Percentiles rank a stretch among this genome's conserved stretches.
Conservation (phyloP, 345 rosid genomes). For the Corchorus capsularis region DNA sequence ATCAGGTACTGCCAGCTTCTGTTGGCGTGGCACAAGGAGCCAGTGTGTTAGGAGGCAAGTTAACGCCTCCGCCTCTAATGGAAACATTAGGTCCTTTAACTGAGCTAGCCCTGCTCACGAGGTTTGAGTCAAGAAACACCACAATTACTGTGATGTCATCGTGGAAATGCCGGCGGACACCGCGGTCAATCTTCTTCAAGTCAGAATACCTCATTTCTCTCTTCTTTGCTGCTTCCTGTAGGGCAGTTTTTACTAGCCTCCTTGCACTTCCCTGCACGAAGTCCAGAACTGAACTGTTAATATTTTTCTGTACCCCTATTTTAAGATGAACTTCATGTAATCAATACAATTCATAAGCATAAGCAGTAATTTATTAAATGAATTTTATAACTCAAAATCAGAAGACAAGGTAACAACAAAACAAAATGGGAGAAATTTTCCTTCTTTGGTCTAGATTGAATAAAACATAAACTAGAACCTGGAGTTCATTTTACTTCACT, state of each 20-base stretch:
- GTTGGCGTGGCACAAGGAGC: slow-evolving; percentile 62
- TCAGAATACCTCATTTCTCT: slow-evolving; percentile 96
- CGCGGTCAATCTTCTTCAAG: slow-evolving; percentile 92
- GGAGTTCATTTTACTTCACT: not conserved
- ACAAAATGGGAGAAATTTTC: not conserved
- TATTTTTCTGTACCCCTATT: not conserved
- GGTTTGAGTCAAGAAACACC: slow-evolving; percentile 73
- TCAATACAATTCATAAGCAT: not conserved
- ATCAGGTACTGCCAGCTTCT: slow-evolving; percentile 40
- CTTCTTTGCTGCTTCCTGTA: slow-evolving; percentile 91
- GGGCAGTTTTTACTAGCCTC: slow-evolving; percentile 79
- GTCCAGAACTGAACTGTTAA: not conserved
- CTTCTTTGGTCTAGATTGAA: not conserved
- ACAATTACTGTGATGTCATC: slow-evolving; percentile 90
- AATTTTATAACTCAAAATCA: not conserved
- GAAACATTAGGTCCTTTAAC: slow-evolving; percentile 48
- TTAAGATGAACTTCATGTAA: not conserved
- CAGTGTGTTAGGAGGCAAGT: slow-evolving; percentile 50
- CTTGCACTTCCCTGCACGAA: slow-evolving; percentile 77
- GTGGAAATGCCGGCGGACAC: slow-evolving; percentile 90
- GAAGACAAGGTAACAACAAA: not conserved
- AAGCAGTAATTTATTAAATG: not conserved
- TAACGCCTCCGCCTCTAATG: slow-evolving; percentile 72
- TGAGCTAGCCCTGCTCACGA: slow-evolving; percentile 54
- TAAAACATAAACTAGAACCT: not conserved